A percentile compares a stretch with the other conserved stretches of the same genome.
These are phyloP conservation scores for Imleria badia DNA, from an alignment of 768 basidiomycete genomes.

Conservation along the genomic window DNA sequence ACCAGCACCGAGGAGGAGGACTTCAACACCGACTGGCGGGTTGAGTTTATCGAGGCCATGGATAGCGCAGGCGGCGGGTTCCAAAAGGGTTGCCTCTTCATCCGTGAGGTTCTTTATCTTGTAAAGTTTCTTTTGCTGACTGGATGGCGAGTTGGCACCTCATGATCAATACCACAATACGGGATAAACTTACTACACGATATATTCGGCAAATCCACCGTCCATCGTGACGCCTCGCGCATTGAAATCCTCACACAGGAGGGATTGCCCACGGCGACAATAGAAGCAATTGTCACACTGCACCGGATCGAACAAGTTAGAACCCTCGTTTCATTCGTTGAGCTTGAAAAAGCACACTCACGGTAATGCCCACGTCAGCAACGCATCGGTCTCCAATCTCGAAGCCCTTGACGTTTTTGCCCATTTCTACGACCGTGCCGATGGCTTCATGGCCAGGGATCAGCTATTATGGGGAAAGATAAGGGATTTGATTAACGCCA, in stretches of 20 bases:
- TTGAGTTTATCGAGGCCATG: conserved; percentile 89
- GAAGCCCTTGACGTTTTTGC: conserved; percentile 79
- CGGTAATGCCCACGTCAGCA: conserved; percentile 75
- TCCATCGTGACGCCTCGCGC: conserved; percentile 76
- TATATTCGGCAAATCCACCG: conserved; percentile 90
- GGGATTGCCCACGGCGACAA: conserved; percentile 79
- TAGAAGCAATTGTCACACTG: conserved; percentile 86
- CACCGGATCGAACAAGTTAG: neutral
- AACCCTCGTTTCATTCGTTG: neutral
- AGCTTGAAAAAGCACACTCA: conserved; percentile 33
- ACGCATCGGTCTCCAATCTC: conserved; percentile 78
- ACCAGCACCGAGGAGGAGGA: conserved; percentile 85
- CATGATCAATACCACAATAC: neutral
- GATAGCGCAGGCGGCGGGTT: conserved; percentile 89
- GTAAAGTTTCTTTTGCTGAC: conserved; percentile 75
- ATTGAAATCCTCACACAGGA: conserved; percentile 84
- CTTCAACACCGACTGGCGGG: conserved; percentile 80
- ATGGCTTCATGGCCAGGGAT: conserved; percentile 78
- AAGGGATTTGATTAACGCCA: conserved; percentile 19
- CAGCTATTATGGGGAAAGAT: conserved; percentile 39
- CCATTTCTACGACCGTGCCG: conserved; percentile 69
- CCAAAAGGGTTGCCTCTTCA: conserved; percentile 84
- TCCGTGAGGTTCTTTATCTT: conserved; percentile 86
- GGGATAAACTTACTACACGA: conserved; percentile 61
- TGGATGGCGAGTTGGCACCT: conserved; percentile 19